These are phyloP conservation scores for Penicillium silybi DNA, from an alignment of 495 filamentous ascomycete genomes.

Conservation along the genomic window DNA sequence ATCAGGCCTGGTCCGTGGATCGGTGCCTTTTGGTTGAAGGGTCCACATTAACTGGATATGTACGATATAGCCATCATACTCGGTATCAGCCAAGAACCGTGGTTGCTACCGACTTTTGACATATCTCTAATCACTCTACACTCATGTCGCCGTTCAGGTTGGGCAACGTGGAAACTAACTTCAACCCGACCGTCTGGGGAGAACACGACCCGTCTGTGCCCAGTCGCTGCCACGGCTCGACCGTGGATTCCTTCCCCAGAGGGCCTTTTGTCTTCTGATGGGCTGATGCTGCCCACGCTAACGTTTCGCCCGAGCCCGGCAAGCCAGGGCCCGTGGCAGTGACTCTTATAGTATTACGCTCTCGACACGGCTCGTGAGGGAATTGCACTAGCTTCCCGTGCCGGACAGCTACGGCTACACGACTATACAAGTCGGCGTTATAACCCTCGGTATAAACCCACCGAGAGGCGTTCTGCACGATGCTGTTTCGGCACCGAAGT, in stretches of 20 bases:
- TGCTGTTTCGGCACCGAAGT: constrained; percentile 5
- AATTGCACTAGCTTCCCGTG: no score
- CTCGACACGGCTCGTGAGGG: no score
- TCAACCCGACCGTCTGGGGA: constrained; percentile 7
- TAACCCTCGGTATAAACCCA: neutral
- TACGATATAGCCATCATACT: neutral
- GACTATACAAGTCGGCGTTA: neutral
- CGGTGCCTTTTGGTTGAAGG: neutral
- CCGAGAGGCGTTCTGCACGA: constrained; percentile 15
- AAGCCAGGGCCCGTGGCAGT: constrained; percentile 9
- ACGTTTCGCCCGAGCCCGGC: constrained; percentile 10
- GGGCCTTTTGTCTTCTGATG: constrained; percentile 7
- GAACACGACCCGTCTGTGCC: constrained; percentile 3
- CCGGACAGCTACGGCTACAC: no score
- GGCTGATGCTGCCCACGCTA: constrained; percentile 6
- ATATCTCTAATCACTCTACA: neutral
- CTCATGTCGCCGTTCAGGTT: neutral
- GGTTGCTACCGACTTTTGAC: neutral
- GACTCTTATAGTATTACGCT: neutral
- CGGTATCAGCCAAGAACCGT: neutral
- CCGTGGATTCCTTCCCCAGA: neutral
- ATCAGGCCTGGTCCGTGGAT: neutral
- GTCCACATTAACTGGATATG: neutral
- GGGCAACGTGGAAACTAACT: constrained; percentile 1
- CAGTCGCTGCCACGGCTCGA: neutral